Base-by-base conservation (phyloP, 345 rosid genomes). In the Corchorus olitorius region DNA sequence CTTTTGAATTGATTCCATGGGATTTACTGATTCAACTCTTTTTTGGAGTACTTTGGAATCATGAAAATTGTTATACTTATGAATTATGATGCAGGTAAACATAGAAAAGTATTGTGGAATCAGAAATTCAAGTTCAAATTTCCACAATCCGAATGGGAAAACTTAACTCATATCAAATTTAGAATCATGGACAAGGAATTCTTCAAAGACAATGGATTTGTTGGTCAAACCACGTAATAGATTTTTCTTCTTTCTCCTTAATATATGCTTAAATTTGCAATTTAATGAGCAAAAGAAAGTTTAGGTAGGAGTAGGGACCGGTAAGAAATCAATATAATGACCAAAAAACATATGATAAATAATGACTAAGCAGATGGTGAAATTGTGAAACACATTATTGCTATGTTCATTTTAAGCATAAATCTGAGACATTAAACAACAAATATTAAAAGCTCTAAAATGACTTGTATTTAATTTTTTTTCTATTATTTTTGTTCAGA, bases 171-270 rank as follows among this genome's bases (percentile, higher is more conserved):
- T 48, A 82, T 93, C 53, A 96, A 88, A 74, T 72, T 92, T 70
- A 89, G 84, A 76, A 89, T 92, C 79, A 92, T 89, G 94, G 93
- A 88, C 83, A 76, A 71, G 76, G 85, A 87, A 76, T 80, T 86
- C 67, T 86, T 89, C 84, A 79, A 64, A 49, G 82, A 84, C 22
- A 87, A 83, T 76, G 92, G 89, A 78, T 88, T 89, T 78, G 94
- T 89, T 5, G 97, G 99, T 58, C 81, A 93, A 87, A 88, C 99
- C 81, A 83, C 64, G 99, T 90, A 84, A 71, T 53, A n/a, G 14
- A 6, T 53, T 16, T 62, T 63, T 3, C 50, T 45, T 33, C 33
- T 58, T 70, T 58, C 53, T 14, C 39, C 14, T 13, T 58, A 7
- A 41, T 54, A 56, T 55, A 14, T 67, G 13, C 72, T 53, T 45